Conservation (phyloP, 2,329 filamentous ascomycete genomes). For the Phialemonium atrogriseum region DNA sequence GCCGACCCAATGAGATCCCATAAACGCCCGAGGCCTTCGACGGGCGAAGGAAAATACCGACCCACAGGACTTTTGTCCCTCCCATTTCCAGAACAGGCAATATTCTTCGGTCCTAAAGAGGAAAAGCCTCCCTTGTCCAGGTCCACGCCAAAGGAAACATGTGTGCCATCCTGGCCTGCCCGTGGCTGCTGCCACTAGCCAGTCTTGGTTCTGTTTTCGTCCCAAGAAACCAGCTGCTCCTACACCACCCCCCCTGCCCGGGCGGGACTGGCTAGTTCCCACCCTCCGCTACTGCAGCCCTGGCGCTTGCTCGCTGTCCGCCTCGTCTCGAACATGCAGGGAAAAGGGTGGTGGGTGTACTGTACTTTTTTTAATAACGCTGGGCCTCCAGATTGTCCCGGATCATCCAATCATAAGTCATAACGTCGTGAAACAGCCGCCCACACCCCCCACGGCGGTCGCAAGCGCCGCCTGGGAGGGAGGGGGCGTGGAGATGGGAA, state of each 20-base stretch:
- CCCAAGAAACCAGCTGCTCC: slow-evolving; percentile 1
- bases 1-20: slow-evolving; percentile 8
- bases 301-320: slow-evolving; percentile 16
- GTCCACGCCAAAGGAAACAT: not conserved
- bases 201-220: slow-evolving; percentile 2
- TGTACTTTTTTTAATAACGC: slow-evolving; percentile 33
- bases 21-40: slow-evolving; percentile 3
- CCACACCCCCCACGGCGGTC: slow-evolving; percentile 17
- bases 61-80: not conserved
- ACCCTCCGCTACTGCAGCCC: slow-evolving; percentile 17
- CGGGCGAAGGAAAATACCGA: slow-evolving; percentile 3
- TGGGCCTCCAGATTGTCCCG: slow-evolving; percentile 21
- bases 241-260: slow-evolving; percentile 1
- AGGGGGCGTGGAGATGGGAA: slow-evolving; percentile 15
- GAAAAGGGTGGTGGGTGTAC: slow-evolving; percentile 21
- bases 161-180: not conserved
- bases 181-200: slow-evolving; percentile 1
- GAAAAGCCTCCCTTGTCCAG: slow-evolving; percentile 19
- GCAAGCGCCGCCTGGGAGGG: slow-evolving; percentile 13
- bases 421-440: slow-evolving; percentile 37
- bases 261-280: slow-evolving; percentile 1
- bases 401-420: slow-evolving; percentile 46
- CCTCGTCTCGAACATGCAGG: slow-evolving; percentile 9
- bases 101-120: slow-evolving; percentile 24
- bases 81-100: slow-evolving; percentile 24